Base-by-base conservation (phyloP, 306 rosid genomes). In the Sicyos edulis region DNA sequence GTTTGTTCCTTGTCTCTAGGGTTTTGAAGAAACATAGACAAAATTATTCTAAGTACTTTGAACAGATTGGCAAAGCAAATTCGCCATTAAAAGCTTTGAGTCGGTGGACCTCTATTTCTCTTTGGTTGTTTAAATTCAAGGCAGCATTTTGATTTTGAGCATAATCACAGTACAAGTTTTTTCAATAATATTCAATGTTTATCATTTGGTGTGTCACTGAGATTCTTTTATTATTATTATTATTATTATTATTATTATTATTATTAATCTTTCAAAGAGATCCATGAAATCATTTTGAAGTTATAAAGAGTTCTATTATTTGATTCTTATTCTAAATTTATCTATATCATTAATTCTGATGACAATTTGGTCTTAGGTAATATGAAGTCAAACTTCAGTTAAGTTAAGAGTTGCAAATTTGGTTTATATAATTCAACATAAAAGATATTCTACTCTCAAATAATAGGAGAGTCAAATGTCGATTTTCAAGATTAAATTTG, bases 41-140 rank as follows among this genome's bases (percentile, higher is more conserved):
- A 44, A 13, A 45, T 45, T 19, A 40, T 40, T 40, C 17, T 21
- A 20, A 67, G 29, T 45, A 67, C n/a, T 47, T 67, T 47, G 24
- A 65, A 65, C 53, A 65, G 34, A 42, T 40, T 16, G 54, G 54
- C 71, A 63, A 63, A n/a, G 15, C 52, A 9, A 63, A 58, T 58
- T 8, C 54, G 13, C 1, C 24, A 40, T 17, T 64, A 11, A 40
- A 37, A 32, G 9, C 15, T 64, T 42, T 0, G 10, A 65, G 32
- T 65, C 71, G 22, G 71, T 65, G 71, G 71, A 42, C 71, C n/a
- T 42, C 20, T 45, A n/a, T 66, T n/a, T 13, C 49, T 17, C 72
- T 66, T 66, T 66, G 19, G 72, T 67, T 19, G 53, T 42, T 40
- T 42, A 1, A 40, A 37, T n/a, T n/a, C 50, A 63, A 61, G 6